These are phyloP conservation scores for Fusarium falciforme DNA, from an alignment of 2,329 filamentous ascomycete species.

Conservation along the genomic window DNA sequence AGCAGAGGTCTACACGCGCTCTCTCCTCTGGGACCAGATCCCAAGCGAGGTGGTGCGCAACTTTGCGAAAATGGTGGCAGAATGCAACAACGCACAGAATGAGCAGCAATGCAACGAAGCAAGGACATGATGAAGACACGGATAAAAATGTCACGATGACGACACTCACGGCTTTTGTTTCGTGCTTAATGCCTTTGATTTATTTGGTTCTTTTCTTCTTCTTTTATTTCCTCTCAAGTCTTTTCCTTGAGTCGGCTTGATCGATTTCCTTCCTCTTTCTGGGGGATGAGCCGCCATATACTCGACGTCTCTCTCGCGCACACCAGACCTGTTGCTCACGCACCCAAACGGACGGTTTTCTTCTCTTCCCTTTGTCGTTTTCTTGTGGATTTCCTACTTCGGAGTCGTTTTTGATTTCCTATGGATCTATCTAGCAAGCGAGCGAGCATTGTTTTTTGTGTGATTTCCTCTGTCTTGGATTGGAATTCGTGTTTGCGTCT, in stretches of 20 bases:
- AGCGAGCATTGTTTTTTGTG: slow-evolving; percentile 49
- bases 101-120: slow-evolving; percentile 58
- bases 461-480: slow-evolving; percentile 44
- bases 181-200: slow-evolving; percentile 32
- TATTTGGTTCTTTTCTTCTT: slow-evolving; percentile 25
- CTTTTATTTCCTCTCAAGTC: slow-evolving; percentile 23
- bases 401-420: slow-evolving; percentile 46
- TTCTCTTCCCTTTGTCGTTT: slow-evolving; percentile 47
- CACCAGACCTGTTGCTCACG: slow-evolving; percentile 63
- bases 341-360: slow-evolving; percentile 53
- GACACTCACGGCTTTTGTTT: slow-evolving; percentile 41
- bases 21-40: slow-evolving; percentile 93
- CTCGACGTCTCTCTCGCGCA: slow-evolving; percentile 49
- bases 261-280: slow-evolving; percentile 34
- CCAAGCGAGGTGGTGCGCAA: slow-evolving; percentile 90
- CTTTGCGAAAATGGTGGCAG: slow-evolving; percentile 90
- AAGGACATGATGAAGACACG: slow-evolving; percentile 52
- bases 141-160: slow-evolving; percentile 52
- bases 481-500: slow-evolving; percentile 35
- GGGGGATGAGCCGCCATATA: slow-evolving; percentile 46
- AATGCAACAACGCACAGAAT: slow-evolving; percentile 68
- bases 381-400: slow-evolving; percentile 46
- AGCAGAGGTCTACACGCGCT: slow-evolving; percentile 92
- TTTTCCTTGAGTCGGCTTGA: slow-evolving; percentile 40
- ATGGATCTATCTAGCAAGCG: slow-evolving; percentile 50